Evolutionary conservation across 345 rosid species (phyloP).

Genomic region (Sisymbrium irio): DNA sequence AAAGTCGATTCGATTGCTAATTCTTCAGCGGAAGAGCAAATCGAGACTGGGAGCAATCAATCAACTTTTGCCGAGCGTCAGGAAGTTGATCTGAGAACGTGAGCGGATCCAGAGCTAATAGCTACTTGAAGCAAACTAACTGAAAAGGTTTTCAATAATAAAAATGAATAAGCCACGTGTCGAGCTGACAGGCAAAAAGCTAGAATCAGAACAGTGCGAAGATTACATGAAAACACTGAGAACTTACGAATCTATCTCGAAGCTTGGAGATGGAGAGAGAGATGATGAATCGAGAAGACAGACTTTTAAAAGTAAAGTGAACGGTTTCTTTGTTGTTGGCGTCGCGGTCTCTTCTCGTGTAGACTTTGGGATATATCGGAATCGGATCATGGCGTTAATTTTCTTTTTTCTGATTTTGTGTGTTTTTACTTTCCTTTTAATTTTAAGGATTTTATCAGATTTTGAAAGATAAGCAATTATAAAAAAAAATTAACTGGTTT

Average conservation of each 20-base stretch:
- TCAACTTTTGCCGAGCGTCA: slow-evolving; percentile 1
- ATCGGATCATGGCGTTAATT: background rate
- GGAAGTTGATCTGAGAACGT: background rate
- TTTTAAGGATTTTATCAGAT: background rate
- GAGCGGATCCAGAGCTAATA: slow-evolving; percentile 25
- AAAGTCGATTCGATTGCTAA: background rate
- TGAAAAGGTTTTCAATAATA: background rate
- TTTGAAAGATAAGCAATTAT: background rate
- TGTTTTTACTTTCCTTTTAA: too few relatives aligned
- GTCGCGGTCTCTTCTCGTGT: background rate
- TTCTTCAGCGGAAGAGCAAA: background rate
- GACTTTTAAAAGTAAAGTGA: slow-evolving; percentile 7
- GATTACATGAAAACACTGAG: background rate
- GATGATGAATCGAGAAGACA: slow-evolving; percentile 17
- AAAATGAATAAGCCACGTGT: slow-evolving; percentile 15
- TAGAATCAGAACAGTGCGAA: background rate
- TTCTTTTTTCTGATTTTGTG: background rate
- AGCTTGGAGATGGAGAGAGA: slow-evolving; percentile 4
- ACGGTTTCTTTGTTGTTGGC: background rate
- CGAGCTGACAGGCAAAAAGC: slow-evolving; percentile 12
- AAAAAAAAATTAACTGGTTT: too few relatives aligned
- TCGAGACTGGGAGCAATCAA: background rate
- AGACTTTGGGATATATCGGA: slow-evolving; percentile 6
- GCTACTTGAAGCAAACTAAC: slow-evolving; percentile 1
- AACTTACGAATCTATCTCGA: slow-evolving; percentile 11